phyloP scores from a whole-genome alignment of 176 grass and related monocot species.

The Calamus simplicifolius region DNA sequence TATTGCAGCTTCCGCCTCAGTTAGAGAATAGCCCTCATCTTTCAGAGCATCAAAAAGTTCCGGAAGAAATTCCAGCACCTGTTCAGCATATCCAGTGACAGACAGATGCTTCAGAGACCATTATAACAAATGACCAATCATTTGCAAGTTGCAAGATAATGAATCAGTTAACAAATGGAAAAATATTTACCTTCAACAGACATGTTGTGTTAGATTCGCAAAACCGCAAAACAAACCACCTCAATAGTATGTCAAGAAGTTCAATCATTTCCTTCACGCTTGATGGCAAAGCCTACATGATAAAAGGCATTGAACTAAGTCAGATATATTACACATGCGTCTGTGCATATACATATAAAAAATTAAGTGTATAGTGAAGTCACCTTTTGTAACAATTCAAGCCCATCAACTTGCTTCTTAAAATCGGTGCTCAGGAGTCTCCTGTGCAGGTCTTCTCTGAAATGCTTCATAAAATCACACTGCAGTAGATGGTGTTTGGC shows the following conservation, averaged over 20 bases:
- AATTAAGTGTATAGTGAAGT: background rate
- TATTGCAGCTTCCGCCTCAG: conserved; percentile 90
- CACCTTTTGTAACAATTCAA: conserved; percentile 96
- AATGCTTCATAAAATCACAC: conserved; percentile 90
- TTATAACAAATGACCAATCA: conserved; percentile 1
- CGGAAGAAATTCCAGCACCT: conserved; percentile 98
- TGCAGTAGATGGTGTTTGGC: conserved; percentile 17
- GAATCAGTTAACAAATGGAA: background rate
- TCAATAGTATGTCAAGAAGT: conserved; percentile 94
- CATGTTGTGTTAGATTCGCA: conserved; percentile 98
- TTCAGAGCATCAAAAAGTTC: conserved; percentile 91
- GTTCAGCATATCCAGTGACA: conserved; percentile 12
- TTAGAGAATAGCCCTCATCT: conserved; percentile 77
- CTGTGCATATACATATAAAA: background rate
- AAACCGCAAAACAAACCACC: conserved; percentile 97
- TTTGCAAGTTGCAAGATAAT: background rate
- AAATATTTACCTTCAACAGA: conserved; percentile 72
- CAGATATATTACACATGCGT: background rate
- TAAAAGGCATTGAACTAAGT: conserved; percentile 1
- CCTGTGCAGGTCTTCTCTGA: conserved; percentile 91
- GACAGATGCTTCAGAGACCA: conserved; percentile 4
- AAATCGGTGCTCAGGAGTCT: conserved; percentile 86
- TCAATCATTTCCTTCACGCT: conserved; percentile 75
- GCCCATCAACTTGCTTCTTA: conserved; percentile 97
- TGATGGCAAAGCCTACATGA: conserved; percentile 56